Percentiles rank a stretch among this genome's conserved stretches.
Conservation (phyloP, 179 eudicot genomes). For the Beta corolliflora region DNA sequence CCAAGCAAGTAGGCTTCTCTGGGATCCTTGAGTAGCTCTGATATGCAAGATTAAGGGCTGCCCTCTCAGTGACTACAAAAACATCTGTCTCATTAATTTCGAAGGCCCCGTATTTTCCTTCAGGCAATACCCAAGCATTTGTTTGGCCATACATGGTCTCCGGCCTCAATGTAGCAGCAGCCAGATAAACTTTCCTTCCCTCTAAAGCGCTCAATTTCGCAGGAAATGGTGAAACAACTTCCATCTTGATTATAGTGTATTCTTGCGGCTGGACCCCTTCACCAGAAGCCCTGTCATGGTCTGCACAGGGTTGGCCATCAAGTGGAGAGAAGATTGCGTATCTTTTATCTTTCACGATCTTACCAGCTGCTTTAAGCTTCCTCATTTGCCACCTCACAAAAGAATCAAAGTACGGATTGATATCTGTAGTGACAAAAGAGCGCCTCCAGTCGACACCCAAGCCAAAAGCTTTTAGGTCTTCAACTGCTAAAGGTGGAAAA, state of each 20-base stretch:
- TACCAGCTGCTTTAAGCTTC: constrained; percentile 69
- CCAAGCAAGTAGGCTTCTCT: constrained; percentile 75
- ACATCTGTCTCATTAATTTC: constrained; percentile 80
- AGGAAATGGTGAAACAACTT: constrained; percentile 71
- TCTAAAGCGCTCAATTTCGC: constrained; percentile 57
- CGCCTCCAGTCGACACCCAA: constrained; percentile 89
- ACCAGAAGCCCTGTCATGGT: constrained; percentile 93
- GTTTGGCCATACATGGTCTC: constrained; percentile 97
- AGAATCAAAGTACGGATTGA: constrained; percentile 74
- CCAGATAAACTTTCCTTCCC: constrained; percentile 72
- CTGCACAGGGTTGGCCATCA: constrained; percentile 96
- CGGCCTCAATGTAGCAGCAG: constrained; percentile 90
- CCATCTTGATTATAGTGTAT: constrained; percentile 85
- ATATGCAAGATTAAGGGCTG: constrained; percentile 82
- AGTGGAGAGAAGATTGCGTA: constrained; percentile 75
- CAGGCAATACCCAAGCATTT: constrained; percentile 89
- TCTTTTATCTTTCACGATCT: constrained; percentile 83
- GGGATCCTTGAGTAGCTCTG: constrained; percentile 65
- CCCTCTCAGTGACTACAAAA: constrained; percentile 63
- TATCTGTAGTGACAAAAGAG: constrained; percentile 77
- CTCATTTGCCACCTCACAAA: constrained; percentile 88
- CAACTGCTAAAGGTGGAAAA: constrained; percentile 77
- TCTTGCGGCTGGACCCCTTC: constrained; percentile 96
- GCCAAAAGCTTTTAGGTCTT: constrained; percentile 82
- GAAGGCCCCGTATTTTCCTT: constrained; percentile 86